Evolutionary conservation across 2,329 filamentous ascomycete species (phyloP), one percentile per base, ranked within the genome.

Genomic region (Tolypocladium nubicola): DNA sequence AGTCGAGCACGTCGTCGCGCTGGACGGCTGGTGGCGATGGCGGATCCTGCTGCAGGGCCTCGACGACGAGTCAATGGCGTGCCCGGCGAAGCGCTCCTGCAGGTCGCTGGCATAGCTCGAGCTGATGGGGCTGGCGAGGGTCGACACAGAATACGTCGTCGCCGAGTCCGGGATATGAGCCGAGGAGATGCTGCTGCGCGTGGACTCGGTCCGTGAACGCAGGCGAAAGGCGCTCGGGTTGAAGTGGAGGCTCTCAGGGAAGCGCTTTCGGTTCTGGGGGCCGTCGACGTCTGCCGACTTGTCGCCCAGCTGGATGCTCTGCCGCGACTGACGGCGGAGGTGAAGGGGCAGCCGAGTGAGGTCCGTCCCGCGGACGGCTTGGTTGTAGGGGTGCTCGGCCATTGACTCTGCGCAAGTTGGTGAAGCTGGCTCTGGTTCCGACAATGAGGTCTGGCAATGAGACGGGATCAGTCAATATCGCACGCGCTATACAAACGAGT

Each of bases 91-190:
- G 21, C 66, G 61, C 40, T 72, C 70, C 37, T 68, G 65, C 23
- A 71, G 63, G 3, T 71, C 70, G 56, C 67, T 69, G 40, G 69
- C 65, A 58, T 71, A 71, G 8, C 65, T 68, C 0, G 70, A 71
- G 56, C 70, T 73, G 53, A 72, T 65, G 8, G 71, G 71, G 26
- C 70, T 72, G 2, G 69, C 69, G 23, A 73, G 61, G 0, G 68
- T 71, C 2, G 70, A 71, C 3, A 67, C 61, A 1, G 72, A 75
- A 43, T 66, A 71, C 0, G 68, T 70, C 1, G 73, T 75, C 5
- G 71, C 72, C 6, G 72, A 73, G 57, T 75, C 73, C 0, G 70
- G 70, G 3, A 73, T 58, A 41, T 71, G 68, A 4, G 69, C 70
- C 1, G 72, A 74, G 8, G 67, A 71, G 50, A 72, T 64, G 53